A percentile compares a stretch with the other conserved stretches of the same genome.
These are phyloP conservation scores for Leccinum subgranulosum DNA, from an alignment of 768 basidiomycete genomes.

Conservation along the genomic window DNA sequence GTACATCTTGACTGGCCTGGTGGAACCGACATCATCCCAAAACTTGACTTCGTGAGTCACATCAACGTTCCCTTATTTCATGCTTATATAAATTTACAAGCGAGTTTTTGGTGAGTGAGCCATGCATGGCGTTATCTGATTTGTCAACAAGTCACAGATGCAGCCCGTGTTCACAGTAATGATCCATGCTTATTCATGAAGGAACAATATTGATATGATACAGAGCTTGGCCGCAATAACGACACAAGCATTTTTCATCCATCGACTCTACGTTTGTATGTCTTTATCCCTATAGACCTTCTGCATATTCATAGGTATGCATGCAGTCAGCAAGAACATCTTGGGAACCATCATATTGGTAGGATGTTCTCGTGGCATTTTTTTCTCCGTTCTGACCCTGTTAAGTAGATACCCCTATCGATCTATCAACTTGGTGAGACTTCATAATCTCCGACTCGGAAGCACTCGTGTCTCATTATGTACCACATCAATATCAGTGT, in stretches of 20 bases:
- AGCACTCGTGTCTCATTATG: not conserved
- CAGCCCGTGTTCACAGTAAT: not conserved
- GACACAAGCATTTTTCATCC: constrained; percentile 1
- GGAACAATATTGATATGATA: not conserved
- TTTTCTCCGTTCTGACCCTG: not conserved
- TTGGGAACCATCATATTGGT: not conserved
- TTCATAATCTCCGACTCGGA: not conserved
- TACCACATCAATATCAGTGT: not conserved
- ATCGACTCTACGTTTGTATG: constrained; percentile 3
- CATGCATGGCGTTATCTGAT: no score
- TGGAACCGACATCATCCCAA: not conserved
- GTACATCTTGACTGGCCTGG: not conserved
- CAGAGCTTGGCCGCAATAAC: not conserved
- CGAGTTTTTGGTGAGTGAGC: not conserved
- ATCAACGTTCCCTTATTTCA: not conserved
- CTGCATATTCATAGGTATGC: not conserved
- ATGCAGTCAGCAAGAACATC: not conserved
- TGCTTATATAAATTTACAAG: not conserved
- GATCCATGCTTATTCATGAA: not conserved
- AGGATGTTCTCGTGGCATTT: not conserved
- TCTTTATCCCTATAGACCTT: not conserved
- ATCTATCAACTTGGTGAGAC: constrained; percentile 3
- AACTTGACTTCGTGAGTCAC: not conserved
- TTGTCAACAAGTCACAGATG: not conserved
- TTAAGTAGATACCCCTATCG: not conserved